Percentiles rank a stretch among this genome's conserved stretches.
These are phyloP conservation scores for Aphanoascus verrucosus DNA, from an alignment of 2,329 filamentous ascomycete genomes.

Conservation along the genomic window DNA sequence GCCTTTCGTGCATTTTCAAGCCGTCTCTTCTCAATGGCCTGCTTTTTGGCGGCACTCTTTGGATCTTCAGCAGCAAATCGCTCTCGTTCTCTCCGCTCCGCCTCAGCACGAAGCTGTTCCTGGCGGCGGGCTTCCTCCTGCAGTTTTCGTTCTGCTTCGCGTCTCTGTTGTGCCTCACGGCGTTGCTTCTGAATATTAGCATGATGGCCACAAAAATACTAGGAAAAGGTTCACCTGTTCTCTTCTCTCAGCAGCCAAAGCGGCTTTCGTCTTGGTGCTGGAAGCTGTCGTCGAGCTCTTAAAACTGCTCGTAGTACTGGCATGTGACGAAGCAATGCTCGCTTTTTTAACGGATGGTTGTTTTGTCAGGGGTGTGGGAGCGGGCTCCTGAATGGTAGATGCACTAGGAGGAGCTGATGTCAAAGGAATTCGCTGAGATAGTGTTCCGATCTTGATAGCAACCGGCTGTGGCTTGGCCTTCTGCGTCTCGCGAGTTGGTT, in stretches of 20 bases:
- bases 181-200: conserved; percentile 48
- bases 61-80: conserved; percentile 45
- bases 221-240: conserved; percentile 45
- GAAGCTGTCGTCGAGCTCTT: conserved; percentile 55
- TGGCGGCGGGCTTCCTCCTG: conserved; percentile 53
- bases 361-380: conserved; percentile 40
- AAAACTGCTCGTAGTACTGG: conserved; percentile 45
- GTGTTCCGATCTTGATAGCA: conserved; percentile 40
- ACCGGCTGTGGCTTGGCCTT: conserved; percentile 40
- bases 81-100: conserved; percentile 39
- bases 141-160: conserved; percentile 65
- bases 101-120: conserved; percentile 51
- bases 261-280: conserved; percentile 55
- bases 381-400: conserved; percentile 32
- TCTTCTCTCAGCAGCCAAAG: conserved; percentile 69
- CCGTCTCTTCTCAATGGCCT: conserved; percentile 45
- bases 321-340: conserved; percentile 55
- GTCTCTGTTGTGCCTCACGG: conserved; percentile 65
- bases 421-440: conserved; percentile 36
- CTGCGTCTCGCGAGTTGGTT: conserved; percentile 35
- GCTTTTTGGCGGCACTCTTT: conserved; percentile 56
- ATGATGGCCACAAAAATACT: conserved; percentile 8
- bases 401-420: conserved; percentile 48
- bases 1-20: conserved; percentile 38
- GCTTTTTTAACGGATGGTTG: conserved; percentile 43